These are phyloP conservation scores for Filobasidium floriforme DNA, from an alignment of 768 basidiomycete genomes.

Conservation along the genomic window DNA sequence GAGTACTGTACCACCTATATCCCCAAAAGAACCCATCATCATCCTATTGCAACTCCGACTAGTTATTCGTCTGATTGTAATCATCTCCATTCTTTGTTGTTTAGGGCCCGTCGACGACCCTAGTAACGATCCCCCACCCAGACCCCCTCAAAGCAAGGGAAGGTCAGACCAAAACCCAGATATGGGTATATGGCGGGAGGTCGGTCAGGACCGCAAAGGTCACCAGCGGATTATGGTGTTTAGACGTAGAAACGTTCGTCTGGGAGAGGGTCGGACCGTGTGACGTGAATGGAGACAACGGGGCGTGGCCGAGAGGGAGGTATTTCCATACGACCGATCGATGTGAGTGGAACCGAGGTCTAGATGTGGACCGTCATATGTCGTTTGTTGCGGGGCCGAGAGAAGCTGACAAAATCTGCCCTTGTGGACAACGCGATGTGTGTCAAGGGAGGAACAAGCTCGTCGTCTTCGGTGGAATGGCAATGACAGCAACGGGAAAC, in stretches of 20 bases:
- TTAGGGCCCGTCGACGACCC: conserved; percentile 39
- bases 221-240: conserved; percentile 81
- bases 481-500: conserved; percentile 60
- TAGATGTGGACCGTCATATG: conserved; percentile 3
- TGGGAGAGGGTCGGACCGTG: conserved; percentile 66
- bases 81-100: neutral
- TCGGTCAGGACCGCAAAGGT: conserved; percentile 77
- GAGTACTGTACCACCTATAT: conserved; percentile 18
- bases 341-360: conserved; percentile 45
- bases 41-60: too few species aligned
- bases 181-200: conserved; percentile 59
- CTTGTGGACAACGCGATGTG: conserved; percentile 20
- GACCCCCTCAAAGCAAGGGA: conserved; percentile 20
- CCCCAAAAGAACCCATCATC: too few species aligned
- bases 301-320: conserved; percentile 60
- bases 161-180: conserved; percentile 14
- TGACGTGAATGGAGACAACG: conserved; percentile 15
- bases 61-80: neutral
- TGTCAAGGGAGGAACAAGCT: conserved; percentile 69
- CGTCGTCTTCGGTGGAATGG: conserved; percentile 93
- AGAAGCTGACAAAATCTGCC: neutral
- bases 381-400: conserved; percentile 3
- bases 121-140: conserved; percentile 31
- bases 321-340: conserved; percentile 93
- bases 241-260: conserved; percentile 69